Percentiles rank a stretch among this genome's conserved stretches.
Evolutionary conservation across 805 yeast species (phyloP).

Genomic region (Metschnikowia lochheadii): DNA sequence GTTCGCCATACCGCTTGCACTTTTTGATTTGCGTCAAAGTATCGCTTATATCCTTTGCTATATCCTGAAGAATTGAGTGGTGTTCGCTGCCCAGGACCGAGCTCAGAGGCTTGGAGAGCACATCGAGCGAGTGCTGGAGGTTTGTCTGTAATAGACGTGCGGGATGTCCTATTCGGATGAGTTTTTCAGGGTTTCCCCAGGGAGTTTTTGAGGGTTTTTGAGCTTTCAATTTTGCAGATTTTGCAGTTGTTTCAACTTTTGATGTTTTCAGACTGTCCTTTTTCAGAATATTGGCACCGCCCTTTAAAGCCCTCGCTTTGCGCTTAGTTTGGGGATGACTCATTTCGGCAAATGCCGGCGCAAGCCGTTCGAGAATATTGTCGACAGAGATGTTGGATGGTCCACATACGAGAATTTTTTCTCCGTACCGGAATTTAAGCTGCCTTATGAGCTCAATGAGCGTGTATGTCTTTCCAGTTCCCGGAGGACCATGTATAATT

Average conservation of each 20-base stretch:
- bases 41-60: conserved; percentile 64
- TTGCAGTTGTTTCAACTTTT: background rate
- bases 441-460: conserved; percentile 78
- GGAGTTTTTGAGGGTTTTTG: conserved; percentile 12
- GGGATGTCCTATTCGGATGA: conserved; percentile 92
- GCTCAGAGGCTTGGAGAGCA: conserved; percentile 55
- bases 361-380: conserved; percentile 76
- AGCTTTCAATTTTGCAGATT: conserved; percentile 19
- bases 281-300: no score
- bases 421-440: conserved; percentile 41
- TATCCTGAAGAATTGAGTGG: conserved; percentile 55
- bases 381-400: conserved; percentile 93
- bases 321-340: background rate
- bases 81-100: conserved; percentile 37
- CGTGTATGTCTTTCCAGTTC: conserved; percentile 82
- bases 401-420: conserved; percentile 79
- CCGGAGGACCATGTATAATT: conserved; percentile 78
- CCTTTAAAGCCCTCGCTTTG: background rate
- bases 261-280: background rate
- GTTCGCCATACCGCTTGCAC: conserved; percentile 58
- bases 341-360: conserved; percentile 22
- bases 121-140: conserved; percentile 70
- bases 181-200: conserved; percentile 23
- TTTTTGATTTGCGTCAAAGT: conserved; percentile 56
- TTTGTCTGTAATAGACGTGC: conserved; percentile 68